These are phyloP conservation scores for Chrysoporthe deuterocubensis DNA, from an alignment of 2,329 filamentous ascomycete genomes.

Conservation along the genomic window DNA sequence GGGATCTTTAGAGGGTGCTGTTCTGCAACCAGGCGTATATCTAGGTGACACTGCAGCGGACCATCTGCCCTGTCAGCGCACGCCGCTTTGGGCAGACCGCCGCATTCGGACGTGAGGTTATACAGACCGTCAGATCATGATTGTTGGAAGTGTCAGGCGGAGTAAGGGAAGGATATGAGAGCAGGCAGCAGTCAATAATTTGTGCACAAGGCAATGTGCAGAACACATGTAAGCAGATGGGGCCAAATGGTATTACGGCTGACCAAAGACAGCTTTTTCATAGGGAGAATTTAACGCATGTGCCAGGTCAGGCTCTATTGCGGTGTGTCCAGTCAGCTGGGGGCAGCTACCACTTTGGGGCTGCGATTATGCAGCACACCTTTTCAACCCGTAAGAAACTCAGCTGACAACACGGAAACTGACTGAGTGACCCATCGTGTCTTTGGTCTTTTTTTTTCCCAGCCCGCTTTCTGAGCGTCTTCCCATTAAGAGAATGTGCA, in stretches of 20 bases:
- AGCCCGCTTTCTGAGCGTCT: not conserved
- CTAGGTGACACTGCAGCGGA: not conserved
- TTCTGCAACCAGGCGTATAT: not conserved
- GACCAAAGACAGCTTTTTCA: too few species aligned
- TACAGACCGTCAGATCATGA: not conserved
- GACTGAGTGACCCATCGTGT: not conserved
- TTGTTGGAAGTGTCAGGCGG: not conserved
- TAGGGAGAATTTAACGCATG: too few species aligned
- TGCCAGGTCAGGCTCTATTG: too few species aligned
- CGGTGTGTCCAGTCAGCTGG: too few species aligned
- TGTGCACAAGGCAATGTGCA: not conserved
- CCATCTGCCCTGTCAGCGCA: not conserved
- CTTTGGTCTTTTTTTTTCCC: not conserved
- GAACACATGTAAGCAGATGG: too few species aligned
- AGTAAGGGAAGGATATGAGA: not conserved
- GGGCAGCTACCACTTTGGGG: too few species aligned
- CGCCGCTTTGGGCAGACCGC: not conserved
- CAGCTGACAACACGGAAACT: not conserved
- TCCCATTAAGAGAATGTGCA: too few species aligned
- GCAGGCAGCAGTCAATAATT: not conserved
- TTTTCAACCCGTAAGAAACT: not conserved
- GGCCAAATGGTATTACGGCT: not conserved
- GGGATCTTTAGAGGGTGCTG: not conserved
- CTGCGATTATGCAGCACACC: not conserved
- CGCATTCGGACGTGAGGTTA: not conserved